Percentiles rank a stretch among this genome's conserved stretches.
Evolutionary conservation across 2,329 filamentous ascomycete genomes (phyloP).

Genomic region (Stachybotrys echinatus): DNA sequence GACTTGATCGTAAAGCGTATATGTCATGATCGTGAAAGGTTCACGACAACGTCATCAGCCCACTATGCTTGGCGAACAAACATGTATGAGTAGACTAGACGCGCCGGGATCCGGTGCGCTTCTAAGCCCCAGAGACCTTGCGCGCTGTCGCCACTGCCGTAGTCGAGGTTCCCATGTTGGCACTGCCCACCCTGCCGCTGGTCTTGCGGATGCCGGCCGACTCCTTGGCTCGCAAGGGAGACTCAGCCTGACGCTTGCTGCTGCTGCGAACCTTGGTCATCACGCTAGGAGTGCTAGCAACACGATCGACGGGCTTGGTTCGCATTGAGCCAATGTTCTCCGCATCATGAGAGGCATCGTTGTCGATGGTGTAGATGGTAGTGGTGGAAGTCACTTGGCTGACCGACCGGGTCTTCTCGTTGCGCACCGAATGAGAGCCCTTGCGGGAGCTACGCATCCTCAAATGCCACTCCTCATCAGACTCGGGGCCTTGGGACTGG

Average conservation of each 20-base stretch:
- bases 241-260: conserved; percentile 48
- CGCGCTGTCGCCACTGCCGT: conserved; percentile 39
- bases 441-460: conserved; percentile 67
- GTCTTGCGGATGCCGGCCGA: conserved; percentile 57
- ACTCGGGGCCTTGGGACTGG: conserved; percentile 59
- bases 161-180: conserved; percentile 37
- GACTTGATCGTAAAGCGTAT: conserved; percentile 32
- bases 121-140: conserved; percentile 46
- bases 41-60: conserved; percentile 5
- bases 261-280: conserved; percentile 60
- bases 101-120: conserved; percentile 11
- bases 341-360: conserved; percentile 63
- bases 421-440: conserved; percentile 54
- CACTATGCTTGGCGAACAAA: conserved; percentile 3
- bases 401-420: conserved; percentile 61
- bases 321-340: conserved; percentile 63
- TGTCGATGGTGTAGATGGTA: conserved; percentile 59
- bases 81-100: conserved; percentile 12
- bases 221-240: conserved; percentile 46
- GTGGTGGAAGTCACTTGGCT: conserved; percentile 74
- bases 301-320: conserved; percentile 53
- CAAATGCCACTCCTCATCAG: conserved; percentile 78
- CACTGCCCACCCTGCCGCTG: conserved; percentile 59
- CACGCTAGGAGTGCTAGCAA: conserved; percentile 48
- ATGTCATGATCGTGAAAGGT: conserved; percentile 35